Evolutionary conservation across 2,329 filamentous ascomycete species (phyloP), one percentile per base, ranked within the genome.

Genomic region (Fusarium nurragi): DNA sequence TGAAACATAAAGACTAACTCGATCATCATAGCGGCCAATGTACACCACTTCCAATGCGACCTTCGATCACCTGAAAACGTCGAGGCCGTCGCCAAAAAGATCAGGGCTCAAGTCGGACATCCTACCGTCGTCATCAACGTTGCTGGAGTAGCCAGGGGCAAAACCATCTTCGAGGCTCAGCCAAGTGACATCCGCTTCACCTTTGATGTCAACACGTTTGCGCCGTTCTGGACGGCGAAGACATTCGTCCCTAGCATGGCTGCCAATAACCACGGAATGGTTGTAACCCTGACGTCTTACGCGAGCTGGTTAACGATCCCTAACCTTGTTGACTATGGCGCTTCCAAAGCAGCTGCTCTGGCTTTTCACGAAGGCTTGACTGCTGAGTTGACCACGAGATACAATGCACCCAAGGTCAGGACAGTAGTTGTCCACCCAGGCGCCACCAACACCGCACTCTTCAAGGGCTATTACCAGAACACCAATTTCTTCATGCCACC

Each of bases 81-180:
- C 66, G 73, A 80, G 8, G 73, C 77, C 4, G 82, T 83, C 7
- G 88, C 86, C 1, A 70, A 79, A 13, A 71, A 78, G 6, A 83
- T 92, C 70, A 82, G 85, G 49, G 73, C 76, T 26, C 74, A 83
- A 13, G 78, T 91, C 54, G 90, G 89, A 54, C 71, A 85, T 45
- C 90, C 90, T 1, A 92, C 89, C 0, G 79, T 93, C 60, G 79
- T 93, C 5, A 88, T 91, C 78, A 90, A 91, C 79, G 91, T 91
- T 71, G 89, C 90, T 10, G 89, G 89, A 60, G 83, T 90, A 25
- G 84, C 81, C 16, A 83, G 83, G 54, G 88, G 87, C 60, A 86
- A 86, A 65, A 83, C 82, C 6, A 83, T 93, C 64, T 81, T 92
- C 43, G 81, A 84, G 25, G 75, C 82, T 21, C 81, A 82, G 2